Evolutionary conservation across 2,329 filamentous ascomycete species (phyloP), one percentile per base, ranked within the genome.

Genomic region (Penicillium thymicola): DNA sequence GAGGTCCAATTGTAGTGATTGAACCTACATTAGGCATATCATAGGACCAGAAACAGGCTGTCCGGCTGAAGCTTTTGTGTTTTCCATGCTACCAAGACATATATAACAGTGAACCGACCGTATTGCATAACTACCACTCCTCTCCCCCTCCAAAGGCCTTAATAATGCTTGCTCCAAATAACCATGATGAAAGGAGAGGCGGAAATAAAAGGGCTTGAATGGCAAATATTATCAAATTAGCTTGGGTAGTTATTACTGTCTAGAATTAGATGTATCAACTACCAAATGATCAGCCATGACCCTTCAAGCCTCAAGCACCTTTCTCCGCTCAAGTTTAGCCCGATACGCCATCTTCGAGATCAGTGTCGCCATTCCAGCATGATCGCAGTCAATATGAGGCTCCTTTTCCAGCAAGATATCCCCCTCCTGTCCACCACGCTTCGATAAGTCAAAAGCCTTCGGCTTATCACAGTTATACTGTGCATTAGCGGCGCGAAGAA

Each of bases 381-480:
- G 65, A 30, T 69, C 64, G 36, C 67, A 69, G 42, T 64, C 57
- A 18, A 64, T 54, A 43, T 52, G 54, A 9, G 54, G 40, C 21
- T 51, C 46, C 18, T 48, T 58, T 37, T 30, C 43, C 38, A 54
- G 18, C 9, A 41, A 34, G 21, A 25, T 40, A 28, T 30, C 18
- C 25, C 44, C 42, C 23, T 49, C 42, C 44, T 38, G 41, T 5
- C 18, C 51, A 61, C 58, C 53, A 45, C 67, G 53, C 66, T 75
- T 78, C 10, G 64, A 58, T 34, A 73, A 65, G 48, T 71, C 67
- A 18, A 77, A 55, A 1, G 71, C 61, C 4, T 69, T 67, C 1
- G 75, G 72, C 30, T 66, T 66, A 34, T 71, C 72, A 67, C 83
- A 84, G 65, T 82, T 83, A 64, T 82, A 76, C 69, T 84, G 76